Percentiles rank a stretch among this genome's conserved stretches.
Evolutionary conservation across 306 rosid genomes (phyloP).

Genomic region (Cicer bijugum): DNA sequence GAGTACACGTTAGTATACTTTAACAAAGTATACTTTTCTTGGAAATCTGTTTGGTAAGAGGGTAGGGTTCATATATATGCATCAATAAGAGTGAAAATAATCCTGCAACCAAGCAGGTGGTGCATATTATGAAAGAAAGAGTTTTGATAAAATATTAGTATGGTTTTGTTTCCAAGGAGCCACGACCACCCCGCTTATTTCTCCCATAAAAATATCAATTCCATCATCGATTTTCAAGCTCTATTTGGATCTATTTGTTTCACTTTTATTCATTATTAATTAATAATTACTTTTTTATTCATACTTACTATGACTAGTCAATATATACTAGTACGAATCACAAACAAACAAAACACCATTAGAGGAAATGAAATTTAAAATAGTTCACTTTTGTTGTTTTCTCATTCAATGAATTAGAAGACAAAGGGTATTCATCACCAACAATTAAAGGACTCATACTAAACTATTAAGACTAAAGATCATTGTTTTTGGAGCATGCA

Average conservation of each 20-base stretch:
- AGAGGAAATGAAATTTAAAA: not conserved
- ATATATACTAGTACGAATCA: not conserved
- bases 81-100: constrained; percentile 50
- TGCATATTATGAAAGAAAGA: constrained; percentile 36
- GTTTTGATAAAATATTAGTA: constrained; percentile 18
- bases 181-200: constrained; percentile 98
- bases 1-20: constrained; percentile 44
- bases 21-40: constrained; percentile 68
- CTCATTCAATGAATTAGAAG: constrained; percentile 34
- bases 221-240: constrained; percentile 50
- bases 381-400: constrained; percentile 38
- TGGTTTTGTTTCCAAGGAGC: constrained; percentile 68
- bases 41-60: constrained; percentile 59
- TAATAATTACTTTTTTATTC: constrained; percentile 2
- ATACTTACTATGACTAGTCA: not conserved
- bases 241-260: constrained; percentile 27
- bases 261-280: not conserved
- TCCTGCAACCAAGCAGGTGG: constrained; percentile 45
- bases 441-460: not conserved
- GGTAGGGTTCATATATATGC: constrained; percentile 43
- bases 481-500: constrained; percentile 17
- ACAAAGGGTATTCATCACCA: constrained; percentile 36
- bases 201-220: constrained; percentile 72
- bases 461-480: constrained; percentile 15
- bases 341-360: constrained; percentile 23